Evolutionary conservation across 2,329 filamentous ascomycete species (phyloP), one percentile per base, ranked within the genome.

Genomic region (Drechslerella dactyloides): DNA sequence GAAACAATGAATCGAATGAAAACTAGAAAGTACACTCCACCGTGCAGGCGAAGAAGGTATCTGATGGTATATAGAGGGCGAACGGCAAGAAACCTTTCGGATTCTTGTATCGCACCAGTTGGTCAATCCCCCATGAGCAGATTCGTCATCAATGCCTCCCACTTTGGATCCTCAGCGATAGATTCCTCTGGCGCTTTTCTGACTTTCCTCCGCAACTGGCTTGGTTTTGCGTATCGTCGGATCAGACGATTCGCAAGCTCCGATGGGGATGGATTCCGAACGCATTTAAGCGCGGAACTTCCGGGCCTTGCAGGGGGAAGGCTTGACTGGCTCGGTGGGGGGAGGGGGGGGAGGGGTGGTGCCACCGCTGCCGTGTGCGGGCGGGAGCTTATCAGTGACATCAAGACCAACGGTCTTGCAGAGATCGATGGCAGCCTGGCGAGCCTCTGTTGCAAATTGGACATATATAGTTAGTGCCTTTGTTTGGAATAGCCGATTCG

Each of bases 361-460:
- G 46, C 50, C 19, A n/a, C 48, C 5, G 17, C 8, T 30, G 15
- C 15, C 46, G 27, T 30, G 17, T 57, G 55, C 52, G 15, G 74
- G 66, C 44, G 66, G 52, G 44, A 58, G 55, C 51, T 68, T 62
- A 37, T 63, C 27, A 35, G 74, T 63, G 51, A 76, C 73, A 17
- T 69, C 65, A 48, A 75, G 61, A 58, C 74, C 75, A 10, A 53
- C 60, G n/a, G 19, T 35, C 2, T 63, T 44, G 55, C 75, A 76
- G 27, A 76, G 54, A 17, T 53, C 65, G 21, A 42, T 15, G 40
- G 73, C 61, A 51, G 62, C 73, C 15, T 17, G 17, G 40, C 64
- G 65, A 42, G 75, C 70, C 53, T 48, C 75, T 76, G 58, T 70
- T 24, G 21, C n/a, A 21, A 27, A 2, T 11, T 4, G 2, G n/a